These are phyloP conservation scores for Colletotrichum spinosum DNA, from an alignment of 2,329 filamentous ascomycete species.

Conservation along the genomic window DNA sequence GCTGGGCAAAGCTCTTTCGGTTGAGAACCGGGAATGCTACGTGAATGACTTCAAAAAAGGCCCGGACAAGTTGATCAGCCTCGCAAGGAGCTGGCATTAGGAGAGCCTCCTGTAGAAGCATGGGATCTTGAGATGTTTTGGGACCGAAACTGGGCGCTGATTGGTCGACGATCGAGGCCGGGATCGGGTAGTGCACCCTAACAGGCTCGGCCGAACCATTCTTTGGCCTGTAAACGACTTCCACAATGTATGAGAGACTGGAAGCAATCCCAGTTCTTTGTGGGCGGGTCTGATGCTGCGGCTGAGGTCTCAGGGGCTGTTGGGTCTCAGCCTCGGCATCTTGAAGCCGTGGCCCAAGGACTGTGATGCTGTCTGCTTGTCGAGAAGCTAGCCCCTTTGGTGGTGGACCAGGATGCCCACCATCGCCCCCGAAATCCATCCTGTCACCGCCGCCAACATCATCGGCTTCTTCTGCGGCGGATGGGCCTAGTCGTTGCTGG, in stretches of 20 bases:
- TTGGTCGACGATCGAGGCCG: slow-evolving; percentile 15
- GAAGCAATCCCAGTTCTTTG: not conserved
- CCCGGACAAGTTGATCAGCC: slow-evolving; percentile 4
- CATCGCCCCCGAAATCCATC: too few relatives aligned
- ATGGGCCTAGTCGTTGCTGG: too few relatives aligned
- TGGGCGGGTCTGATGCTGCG: not conserved
- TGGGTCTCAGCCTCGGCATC: too few relatives aligned
- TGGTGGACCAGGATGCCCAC: too few relatives aligned
- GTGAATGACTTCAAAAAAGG: slow-evolving; percentile 11
- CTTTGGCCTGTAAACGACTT: slow-evolving; percentile 17
- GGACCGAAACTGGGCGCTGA: not conserved
- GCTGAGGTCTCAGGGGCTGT: not conserved
- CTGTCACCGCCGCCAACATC: too few relatives aligned
- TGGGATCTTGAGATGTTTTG: not conserved
- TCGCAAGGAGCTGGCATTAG: slow-evolving; percentile 2
- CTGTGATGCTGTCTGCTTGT: too few relatives aligned
- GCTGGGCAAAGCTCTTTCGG: not conserved
- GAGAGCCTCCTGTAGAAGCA: slow-evolving; percentile 2
- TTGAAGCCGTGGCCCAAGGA: too few relatives aligned
- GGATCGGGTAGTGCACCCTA: slow-evolving; percentile 22
- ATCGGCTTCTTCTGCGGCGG: too few relatives aligned
- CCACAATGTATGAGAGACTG: slow-evolving; percentile 12
- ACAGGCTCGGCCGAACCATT: slow-evolving; percentile 12
- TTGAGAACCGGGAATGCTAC: slow-evolving; percentile 14
- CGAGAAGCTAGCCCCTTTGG: too few relatives aligned